Conservation (phyloP, 2,329 filamentous ascomycete species). For the Calonectria pteridis region DNA sequence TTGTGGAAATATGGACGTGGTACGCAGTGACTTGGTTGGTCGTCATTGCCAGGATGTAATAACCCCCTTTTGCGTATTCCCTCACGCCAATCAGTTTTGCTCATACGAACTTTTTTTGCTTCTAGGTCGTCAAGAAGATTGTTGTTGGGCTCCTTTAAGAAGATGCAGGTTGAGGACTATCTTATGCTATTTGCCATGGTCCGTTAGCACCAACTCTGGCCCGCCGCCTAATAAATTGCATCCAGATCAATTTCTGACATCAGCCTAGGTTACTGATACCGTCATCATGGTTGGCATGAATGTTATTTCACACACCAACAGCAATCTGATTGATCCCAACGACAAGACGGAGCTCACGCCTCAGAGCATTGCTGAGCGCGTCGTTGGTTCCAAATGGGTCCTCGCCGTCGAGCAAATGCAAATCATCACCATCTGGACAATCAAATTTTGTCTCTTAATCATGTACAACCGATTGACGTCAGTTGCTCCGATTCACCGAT, state of each 20-base stretch:
- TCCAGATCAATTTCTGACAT: slow-evolving; percentile 13
- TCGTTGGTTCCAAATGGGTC: slow-evolving; percentile 71
- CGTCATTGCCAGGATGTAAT: slow-evolving; percentile 55
- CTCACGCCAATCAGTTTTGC: background rate
- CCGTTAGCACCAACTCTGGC: slow-evolving; percentile 40
- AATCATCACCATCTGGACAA: slow-evolving; percentile 67
- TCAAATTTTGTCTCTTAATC: slow-evolving; percentile 69
- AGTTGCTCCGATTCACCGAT: slow-evolving; percentile 31
- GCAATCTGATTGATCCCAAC: slow-evolving; percentile 68
- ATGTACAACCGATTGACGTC: slow-evolving; percentile 69
- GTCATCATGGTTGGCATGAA: slow-evolving; percentile 67
- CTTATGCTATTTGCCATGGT: slow-evolving; percentile 67
- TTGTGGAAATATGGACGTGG: slow-evolving; percentile 59
- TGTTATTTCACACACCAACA: slow-evolving; percentile 66
- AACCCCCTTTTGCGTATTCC: slow-evolving; percentile 22
- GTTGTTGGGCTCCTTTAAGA: slow-evolving; percentile 58
- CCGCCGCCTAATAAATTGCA: background rate
- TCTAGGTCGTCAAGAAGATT: slow-evolving; percentile 54
- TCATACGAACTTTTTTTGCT: slow-evolving; percentile 10
- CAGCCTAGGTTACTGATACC: slow-evolving; percentile 60
- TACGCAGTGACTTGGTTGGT: slow-evolving; percentile 56
- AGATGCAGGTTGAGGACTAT: slow-evolving; percentile 67
- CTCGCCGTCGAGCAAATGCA: slow-evolving; percentile 73
- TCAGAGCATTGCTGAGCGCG: slow-evolving; percentile 55
- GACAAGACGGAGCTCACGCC: slow-evolving; percentile 60